Evolutionary conservation across 805 yeast genomes (phyloP).

Genomic region (Pichia kluyveri): DNA sequence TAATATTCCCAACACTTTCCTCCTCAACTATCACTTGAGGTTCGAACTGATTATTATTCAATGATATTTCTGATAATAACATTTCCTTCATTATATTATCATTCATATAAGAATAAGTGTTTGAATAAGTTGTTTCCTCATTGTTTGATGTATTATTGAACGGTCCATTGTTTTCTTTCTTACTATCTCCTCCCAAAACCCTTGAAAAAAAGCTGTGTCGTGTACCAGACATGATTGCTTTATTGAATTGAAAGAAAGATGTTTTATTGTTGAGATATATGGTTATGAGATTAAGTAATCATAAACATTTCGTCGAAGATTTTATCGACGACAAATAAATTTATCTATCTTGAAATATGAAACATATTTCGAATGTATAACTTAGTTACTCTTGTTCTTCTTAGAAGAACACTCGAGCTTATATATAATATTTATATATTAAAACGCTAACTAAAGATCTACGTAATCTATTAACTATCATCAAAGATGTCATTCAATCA

Average conservation of each 20-base stretch:
- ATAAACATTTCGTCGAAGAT: too few relatives aligned
- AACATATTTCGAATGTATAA: too few relatives aligned
- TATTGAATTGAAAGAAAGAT: background rate
- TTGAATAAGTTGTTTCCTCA: constrained; percentile 18
- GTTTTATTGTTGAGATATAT: too few relatives aligned
- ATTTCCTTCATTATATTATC: constrained; percentile 7
- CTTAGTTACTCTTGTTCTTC: too few relatives aligned
- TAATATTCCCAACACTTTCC: constrained; percentile 3
- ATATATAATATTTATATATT: too few relatives aligned
- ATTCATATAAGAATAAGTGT: constrained; percentile 14
- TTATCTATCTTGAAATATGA: too few relatives aligned
- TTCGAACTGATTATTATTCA: background rate
- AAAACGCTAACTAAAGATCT: too few relatives aligned
- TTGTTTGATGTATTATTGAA: constrained; percentile 20
- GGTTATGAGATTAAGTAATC: too few relatives aligned
- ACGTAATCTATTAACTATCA: too few relatives aligned
- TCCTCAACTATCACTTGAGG: background rate
- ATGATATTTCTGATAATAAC: constrained; percentile 2
- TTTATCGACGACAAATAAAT: too few relatives aligned
- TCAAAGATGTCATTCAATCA: too few relatives aligned
- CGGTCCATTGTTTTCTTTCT: constrained; percentile 14
- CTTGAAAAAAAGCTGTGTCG: background rate
- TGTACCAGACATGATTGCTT: background rate
- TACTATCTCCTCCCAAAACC: background rate
- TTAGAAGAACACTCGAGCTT: too few relatives aligned